Base-by-base conservation (phyloP, 352 stramenopile genomes). In the Thraustotheca clavata region DNA sequence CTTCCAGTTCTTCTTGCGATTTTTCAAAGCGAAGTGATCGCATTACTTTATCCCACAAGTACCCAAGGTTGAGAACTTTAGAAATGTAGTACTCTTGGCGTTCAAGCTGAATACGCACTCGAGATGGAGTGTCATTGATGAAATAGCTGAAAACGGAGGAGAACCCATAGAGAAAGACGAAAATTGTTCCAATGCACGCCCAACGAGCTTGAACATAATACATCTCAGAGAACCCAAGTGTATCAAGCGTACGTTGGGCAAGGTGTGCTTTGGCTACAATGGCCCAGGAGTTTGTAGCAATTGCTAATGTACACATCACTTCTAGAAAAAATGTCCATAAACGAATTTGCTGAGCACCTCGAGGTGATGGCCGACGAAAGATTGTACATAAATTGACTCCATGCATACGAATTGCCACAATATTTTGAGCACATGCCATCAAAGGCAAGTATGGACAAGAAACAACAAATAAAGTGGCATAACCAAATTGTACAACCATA, bases 401-500 rank as follows among this genome's bases (percentile, higher is more conserved):
- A 50, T 97, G 86, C n/a, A 93, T 73, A 49, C 92, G 86, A 65
- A 97, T 94, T 70, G 97, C 91, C 59, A 98, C 85, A 66, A 92
- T 88, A 71, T 97, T 96, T 62, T 96, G 95, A 49, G 96, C 65
- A 63, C 93, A 92, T 49, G 90, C 94, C 26, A 97, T 79, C 52
- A 98, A 59, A 41, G 91, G 85, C 40, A 92, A 89, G 65, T 98
- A 83, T 4, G 94, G 94, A 72, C 97, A 98, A 31, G 91, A 91
- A 14, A 90, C 86, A 0, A 95, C 91, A 83, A 95, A 95, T 75
- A 95, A 87, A 20, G 77, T 91, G 31, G 83, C 91, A 67, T 93
- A 95, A 34, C 86, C 86, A 38, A 93, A 95, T 71, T 93, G 82
- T 52, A 95, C 78, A 3, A 88, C 84, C 79, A 94, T 95, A 70